phyloP scores from a whole-genome alignment of 345 rosid genomes.

The Brassica juncea region DNA sequence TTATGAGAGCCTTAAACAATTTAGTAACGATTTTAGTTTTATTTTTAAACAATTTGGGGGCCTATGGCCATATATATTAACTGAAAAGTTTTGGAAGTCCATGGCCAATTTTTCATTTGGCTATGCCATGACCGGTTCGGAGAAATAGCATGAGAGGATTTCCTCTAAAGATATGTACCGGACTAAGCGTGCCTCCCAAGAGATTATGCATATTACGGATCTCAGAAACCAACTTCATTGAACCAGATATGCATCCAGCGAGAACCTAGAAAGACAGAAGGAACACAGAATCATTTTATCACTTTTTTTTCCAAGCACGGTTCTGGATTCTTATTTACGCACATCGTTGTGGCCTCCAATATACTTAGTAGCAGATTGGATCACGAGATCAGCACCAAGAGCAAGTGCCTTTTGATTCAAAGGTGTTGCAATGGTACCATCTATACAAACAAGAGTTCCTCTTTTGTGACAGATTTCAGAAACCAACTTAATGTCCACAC shows the following conservation, averaged over 20 bases:
- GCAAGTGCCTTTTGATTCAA: conserved; percentile 1
- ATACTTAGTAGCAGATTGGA: conserved; percentile 87
- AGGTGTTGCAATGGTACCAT: conserved; percentile 56
- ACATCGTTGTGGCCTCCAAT: conserved; percentile 96
- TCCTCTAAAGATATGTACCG: neutral
- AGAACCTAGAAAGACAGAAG: conserved; percentile 49
- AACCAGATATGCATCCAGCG: conserved; percentile 86
- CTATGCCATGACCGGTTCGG: too few relatives aligned
- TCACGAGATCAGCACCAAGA: conserved; percentile 4
- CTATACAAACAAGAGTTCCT: conserved; percentile 87
- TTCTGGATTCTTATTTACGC: neutral
- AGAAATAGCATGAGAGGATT: neutral
- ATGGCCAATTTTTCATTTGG: too few relatives aligned
- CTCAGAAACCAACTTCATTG: conserved; percentile 58
- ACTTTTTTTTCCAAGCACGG: neutral
- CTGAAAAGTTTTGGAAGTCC: too few relatives aligned
- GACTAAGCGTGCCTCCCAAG: conserved; percentile 69
- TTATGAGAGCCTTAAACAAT: too few relatives aligned
- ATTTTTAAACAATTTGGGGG: too few relatives aligned
- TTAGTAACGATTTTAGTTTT: too few relatives aligned
- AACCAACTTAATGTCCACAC: conserved; percentile 79
- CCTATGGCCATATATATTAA: too few relatives aligned
- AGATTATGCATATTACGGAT: conserved; percentile 77
- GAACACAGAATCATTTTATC: neutral
- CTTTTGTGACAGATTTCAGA: conserved; percentile 75